These are phyloP conservation scores for Hylodesmum podocarpum DNA, from an alignment of 306 rosid species.

Conservation along the genomic window DNA sequence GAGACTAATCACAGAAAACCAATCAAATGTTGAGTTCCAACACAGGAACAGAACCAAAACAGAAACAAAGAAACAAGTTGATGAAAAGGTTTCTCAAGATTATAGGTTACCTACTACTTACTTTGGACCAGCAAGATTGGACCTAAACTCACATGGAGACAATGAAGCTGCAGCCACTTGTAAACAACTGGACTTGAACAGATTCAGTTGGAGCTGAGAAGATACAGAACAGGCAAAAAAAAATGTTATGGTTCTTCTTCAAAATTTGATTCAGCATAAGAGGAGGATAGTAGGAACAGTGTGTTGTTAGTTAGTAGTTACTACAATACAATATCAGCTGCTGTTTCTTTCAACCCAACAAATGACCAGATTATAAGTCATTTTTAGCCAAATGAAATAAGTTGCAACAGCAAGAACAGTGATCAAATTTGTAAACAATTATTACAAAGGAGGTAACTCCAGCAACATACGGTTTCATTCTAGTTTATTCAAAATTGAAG, in stretches of 20 bases:
- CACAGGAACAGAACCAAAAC: constrained; percentile 26
- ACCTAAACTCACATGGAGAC: constrained; percentile 66
- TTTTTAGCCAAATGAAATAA: constrained; percentile 38
- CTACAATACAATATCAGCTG: background rate
- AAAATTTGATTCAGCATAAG: constrained; percentile 20
- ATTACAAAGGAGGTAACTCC: constrained; percentile 26
- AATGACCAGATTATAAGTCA: background rate
- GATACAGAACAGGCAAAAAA: background rate
- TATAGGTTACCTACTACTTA: constrained; percentile 47
- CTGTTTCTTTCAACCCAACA: background rate
- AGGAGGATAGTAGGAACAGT: background rate
- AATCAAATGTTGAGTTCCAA: constrained; percentile 34
- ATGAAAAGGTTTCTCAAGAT: constrained; percentile 36
- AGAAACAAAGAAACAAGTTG: constrained; percentile 36
- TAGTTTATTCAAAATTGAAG: constrained; percentile 4
- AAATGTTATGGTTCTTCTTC: background rate
- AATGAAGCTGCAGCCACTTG: constrained; percentile 56
- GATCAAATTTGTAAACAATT: constrained; percentile 25
- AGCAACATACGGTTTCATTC: constrained; percentile 13
- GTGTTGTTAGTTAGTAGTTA: constrained; percentile 5
- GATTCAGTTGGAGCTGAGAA: constrained; percentile 63
- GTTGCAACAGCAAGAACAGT: constrained; percentile 22
- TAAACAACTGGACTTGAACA: constrained; percentile 56
- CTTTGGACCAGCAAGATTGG: constrained; percentile 64
- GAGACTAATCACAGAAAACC: constrained; percentile 23